Evolutionary conservation across 164 flowering plant genomes (phyloP).

Genomic region (Brasenia schreberi): DNA sequence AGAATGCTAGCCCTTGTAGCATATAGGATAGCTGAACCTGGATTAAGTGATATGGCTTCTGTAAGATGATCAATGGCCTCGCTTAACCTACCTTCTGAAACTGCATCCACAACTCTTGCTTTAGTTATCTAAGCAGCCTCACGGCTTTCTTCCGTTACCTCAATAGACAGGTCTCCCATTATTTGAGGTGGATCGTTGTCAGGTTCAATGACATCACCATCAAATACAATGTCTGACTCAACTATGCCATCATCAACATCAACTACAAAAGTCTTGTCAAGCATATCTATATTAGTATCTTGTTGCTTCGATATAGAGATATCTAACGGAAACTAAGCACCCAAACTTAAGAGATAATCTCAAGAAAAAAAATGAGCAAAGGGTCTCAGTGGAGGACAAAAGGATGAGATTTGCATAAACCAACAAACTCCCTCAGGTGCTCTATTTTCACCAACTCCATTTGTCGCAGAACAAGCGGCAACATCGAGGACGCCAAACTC

Average conservation of each 20-base stretch:
- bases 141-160: constrained; percentile 73
- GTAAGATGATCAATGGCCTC: constrained; percentile 72
- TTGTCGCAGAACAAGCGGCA: too few species aligned
- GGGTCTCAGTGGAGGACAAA: constrained; percentile 39
- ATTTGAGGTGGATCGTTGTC: constrained; percentile 79
- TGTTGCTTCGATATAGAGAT: constrained; percentile 13
- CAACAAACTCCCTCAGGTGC: constrained; percentile 37
- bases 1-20: constrained; percentile 75
- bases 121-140: constrained; percentile 75
- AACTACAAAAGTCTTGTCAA: constrained; percentile 12
- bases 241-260: constrained; percentile 51
- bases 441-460: constrained; percentile 24
- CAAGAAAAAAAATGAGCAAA: constrained; percentile 42
- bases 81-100: constrained; percentile 75
- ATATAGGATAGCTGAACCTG: constrained; percentile 83
- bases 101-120: constrained; percentile 65
- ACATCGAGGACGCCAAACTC: too few species aligned
- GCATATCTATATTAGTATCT: constrained; percentile 8
- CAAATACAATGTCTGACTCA: constrained; percentile 84
- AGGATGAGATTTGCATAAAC: constrained; percentile 42
- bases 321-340: constrained; percentile 31
- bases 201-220: constrained; percentile 64
- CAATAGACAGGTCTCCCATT: constrained; percentile 84
- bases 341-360: constrained; percentile 20
- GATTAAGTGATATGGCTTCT: constrained; percentile 66